Percentiles rank a stretch among this genome's conserved stretches.
These are phyloP conservation scores for Pugionium cornutum DNA, from an alignment of 345 rosid species.

Conservation along the genomic window DNA sequence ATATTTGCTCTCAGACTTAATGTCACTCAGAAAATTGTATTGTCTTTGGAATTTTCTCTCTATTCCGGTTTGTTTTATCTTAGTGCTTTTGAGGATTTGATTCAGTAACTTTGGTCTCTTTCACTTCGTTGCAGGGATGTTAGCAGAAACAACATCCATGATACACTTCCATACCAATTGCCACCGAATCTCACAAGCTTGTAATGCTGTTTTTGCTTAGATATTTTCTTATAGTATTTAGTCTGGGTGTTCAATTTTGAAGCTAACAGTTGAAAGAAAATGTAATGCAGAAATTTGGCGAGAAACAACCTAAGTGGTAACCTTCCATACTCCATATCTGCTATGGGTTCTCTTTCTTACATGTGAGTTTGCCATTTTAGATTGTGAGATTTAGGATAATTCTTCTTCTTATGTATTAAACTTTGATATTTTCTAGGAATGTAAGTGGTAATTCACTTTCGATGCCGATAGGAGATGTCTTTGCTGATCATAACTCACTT, in stretches of 20 bases:
- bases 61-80: conserved; percentile 23
- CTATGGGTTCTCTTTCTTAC: conserved; percentile 66
- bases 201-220: conserved; percentile 51
- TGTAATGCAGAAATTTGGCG: conserved; percentile 80
- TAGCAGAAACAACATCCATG: conserved; percentile 82
- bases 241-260: neutral
- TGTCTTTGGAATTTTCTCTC: conserved; percentile 20
- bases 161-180: conserved; percentile 83
- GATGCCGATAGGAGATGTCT: conserved; percentile 66
- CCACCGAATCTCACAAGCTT: conserved; percentile 95
- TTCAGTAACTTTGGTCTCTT: neutral
- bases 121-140: conserved; percentile 61
- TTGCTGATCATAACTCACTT: conserved; percentile 57
- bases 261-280: conserved; percentile 20
- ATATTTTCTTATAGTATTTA: neutral
- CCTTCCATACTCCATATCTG: conserved; percentile 88
- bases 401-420: conserved; percentile 3
- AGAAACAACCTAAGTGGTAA: conserved; percentile 79
- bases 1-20: conserved; percentile 72
- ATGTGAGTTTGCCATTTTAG: conserved; percentile 59
- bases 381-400: conserved; percentile 13
- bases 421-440: conserved; percentile 43
- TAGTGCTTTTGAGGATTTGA: conserved; percentile 18
- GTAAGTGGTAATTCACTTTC: conserved; percentile 77
- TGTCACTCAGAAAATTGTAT: conserved; percentile 76